These are phyloP conservation scores for Cornus kousa DNA, from an alignment of 148 eudicot species.

Conservation along the genomic window DNA sequence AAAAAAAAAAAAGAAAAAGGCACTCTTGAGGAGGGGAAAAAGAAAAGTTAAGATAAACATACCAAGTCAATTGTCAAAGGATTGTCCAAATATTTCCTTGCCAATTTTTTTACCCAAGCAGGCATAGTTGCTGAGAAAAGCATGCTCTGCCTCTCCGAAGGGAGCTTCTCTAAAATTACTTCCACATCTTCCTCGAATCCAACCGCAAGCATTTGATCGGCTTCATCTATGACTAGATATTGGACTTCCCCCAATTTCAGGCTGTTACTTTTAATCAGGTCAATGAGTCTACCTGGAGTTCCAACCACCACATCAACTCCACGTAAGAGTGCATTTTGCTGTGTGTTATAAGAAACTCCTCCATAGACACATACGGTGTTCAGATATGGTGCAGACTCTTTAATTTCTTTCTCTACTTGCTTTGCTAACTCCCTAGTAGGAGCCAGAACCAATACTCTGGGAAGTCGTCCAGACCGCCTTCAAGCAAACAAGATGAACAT, in stretches of 20 bases:
- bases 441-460: constrained; percentile 82
- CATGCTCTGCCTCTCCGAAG: constrained; percentile 90
- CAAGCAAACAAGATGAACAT: constrained; percentile 20
- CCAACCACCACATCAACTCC: constrained; percentile 99
- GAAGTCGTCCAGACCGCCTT: constrained; percentile 83
- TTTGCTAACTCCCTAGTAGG: constrained; percentile 95
- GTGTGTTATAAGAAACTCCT: constrained; percentile 76
- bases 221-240: constrained; percentile 92
- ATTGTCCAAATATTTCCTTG: constrained; percentile 71
- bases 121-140: constrained; percentile 99
- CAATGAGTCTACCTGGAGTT: constrained; percentile 96
- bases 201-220: constrained; percentile 99
- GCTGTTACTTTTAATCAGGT: constrained; percentile 63
- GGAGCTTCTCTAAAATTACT: constrained; percentile 68
- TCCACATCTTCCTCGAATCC: constrained; percentile 99
- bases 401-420: constrained; percentile 96
- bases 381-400: constrained; percentile 93
- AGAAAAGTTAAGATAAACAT: constrained; percentile 9
- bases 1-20: background rate
- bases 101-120: constrained; percentile 83
- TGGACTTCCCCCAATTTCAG: constrained; percentile 83
- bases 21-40: background rate
- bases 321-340: constrained; percentile 76
- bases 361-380: constrained; percentile 95
- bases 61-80: constrained; percentile 95